Evolutionary conservation across 202 grass and related monocot species (phyloP), one percentile per base, ranked within the genome.

Genomic region (Digitaria exilis): DNA sequence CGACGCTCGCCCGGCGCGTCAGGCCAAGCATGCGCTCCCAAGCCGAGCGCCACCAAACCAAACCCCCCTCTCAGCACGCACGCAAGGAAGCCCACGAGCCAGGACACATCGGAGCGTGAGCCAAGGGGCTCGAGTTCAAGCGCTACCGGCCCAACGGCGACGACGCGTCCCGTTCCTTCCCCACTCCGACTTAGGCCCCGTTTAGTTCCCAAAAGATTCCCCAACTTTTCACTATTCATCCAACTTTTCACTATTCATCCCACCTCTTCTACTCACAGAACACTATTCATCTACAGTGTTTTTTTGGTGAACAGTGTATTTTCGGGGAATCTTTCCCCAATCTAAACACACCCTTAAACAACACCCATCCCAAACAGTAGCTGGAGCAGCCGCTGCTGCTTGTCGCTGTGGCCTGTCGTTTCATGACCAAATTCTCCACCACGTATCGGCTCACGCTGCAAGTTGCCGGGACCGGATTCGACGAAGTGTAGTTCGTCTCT

Each of bases 101-200:
- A 92, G 74, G 79, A 90, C 85, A 84, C 49, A 78, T 89, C 42
- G 65, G 19, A 73, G 74, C 79, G 57, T 66, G 69, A 65, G 74
- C 87, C 94, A 89, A 90, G 87, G 69, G 41, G 89, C 87, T 90
- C 80, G 63, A 48, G 73, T 92, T 88, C 94, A 90, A 94, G 31
- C 75, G 84, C 77, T 78, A 88, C 78, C 78, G 24, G 52, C 65
- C 77, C 69, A 74, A 81, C 31, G 12, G 65, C 80, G 54, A 18
- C 78, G 49, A 19, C 63, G 30, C 63, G 32, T 56, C 29, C 74
- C 60, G 21, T 11, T 58, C 70, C 7, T 0, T 24, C 30, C 29
- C 6, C 9, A 5, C 7, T 39, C 37, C 37, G 37, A 39, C 37
- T 7, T 39, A n/a, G n/a, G n/a, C n/a, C n/a, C n/a, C n/a, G n/a